Percentiles rank a stretch among this genome's conserved stretches.
Conservation (phyloP, 2,329 filamentous ascomycete genomes). For the Aspergillus cejpii region DNA sequence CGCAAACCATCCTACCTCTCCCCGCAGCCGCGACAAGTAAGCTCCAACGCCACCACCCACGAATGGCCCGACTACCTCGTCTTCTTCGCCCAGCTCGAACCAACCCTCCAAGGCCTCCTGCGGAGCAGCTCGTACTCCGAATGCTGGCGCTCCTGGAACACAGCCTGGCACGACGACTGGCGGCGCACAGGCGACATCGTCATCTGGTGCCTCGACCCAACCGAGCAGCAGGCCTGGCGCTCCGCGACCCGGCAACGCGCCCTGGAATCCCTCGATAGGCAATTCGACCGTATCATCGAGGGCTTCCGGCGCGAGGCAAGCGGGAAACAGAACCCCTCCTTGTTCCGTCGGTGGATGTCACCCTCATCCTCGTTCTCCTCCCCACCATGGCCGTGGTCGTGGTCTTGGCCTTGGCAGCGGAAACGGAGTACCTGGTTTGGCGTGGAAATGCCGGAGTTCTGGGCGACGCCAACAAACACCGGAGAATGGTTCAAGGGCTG, state of each 20-base stretch:
- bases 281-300: conserved; percentile 35
- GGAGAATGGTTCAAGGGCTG: not conserved
- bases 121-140: conserved; percentile 47
- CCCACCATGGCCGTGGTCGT: conserved; percentile 13
- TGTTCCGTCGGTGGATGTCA: conserved; percentile 8
- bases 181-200: conserved; percentile 56
- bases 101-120: conserved; percentile 41
- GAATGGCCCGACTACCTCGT: conserved; percentile 45
- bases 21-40: not conserved
- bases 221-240: conserved; percentile 34
- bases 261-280: conserved; percentile 23
- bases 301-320: conserved; percentile 23
- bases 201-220: conserved; percentile 49
- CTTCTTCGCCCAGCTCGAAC: conserved; percentile 55
- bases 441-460: conserved; percentile 7
- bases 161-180: conserved; percentile 57
- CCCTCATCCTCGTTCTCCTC: conserved; percentile 1
- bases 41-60: conserved; percentile 20
- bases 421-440: conserved; percentile 10
- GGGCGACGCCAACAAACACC: not conserved
- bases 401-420: conserved; percentile 18
- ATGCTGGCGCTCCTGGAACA: conserved; percentile 56
- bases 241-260: conserved; percentile 20
- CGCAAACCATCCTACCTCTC: conserved; percentile 29
- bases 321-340: conserved; percentile 9